These are phyloP conservation scores for Vitis amurensis DNA, from an alignment of 164 flowering plant genomes.

Conservation along the genomic window DNA sequence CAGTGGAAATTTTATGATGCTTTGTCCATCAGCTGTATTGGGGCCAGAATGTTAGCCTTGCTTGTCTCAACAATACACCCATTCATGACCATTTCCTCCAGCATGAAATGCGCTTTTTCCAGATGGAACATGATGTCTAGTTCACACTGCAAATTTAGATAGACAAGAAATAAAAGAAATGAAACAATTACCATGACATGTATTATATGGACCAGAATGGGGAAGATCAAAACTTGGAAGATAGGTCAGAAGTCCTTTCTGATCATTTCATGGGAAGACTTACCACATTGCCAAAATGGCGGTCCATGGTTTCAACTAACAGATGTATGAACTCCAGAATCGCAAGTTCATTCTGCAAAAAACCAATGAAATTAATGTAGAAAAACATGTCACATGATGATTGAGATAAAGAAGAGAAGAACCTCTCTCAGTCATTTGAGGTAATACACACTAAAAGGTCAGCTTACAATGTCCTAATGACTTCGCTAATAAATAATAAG, in stretches of 20 bases:
- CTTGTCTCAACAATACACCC: conserved; percentile 94
- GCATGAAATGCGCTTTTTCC: conserved; percentile 98
- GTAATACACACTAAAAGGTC: too few species aligned
- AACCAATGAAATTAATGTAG: conserved; percentile 2
- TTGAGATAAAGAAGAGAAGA: too few species aligned
- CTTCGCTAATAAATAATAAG: too few species aligned
- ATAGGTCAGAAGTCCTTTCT: not conserved
- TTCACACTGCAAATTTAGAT: conserved; percentile 69
- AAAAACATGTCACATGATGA: too few species aligned
- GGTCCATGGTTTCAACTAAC: conserved; percentile 96
- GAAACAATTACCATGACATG: not conserved
- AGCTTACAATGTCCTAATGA: too few species aligned
- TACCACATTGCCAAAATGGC: conserved; percentile 99
- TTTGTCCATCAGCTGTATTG: conserved; percentile 93
- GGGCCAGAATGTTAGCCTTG: conserved; percentile 78
- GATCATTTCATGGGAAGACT: conserved; percentile 14
- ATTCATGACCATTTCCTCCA: conserved; percentile 99
- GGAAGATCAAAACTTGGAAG: not conserved
- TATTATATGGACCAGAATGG: not conserved
- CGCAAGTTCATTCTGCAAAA: conserved; percentile 89
- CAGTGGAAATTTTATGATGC: conserved; percentile 36
- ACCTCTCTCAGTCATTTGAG: too few species aligned
- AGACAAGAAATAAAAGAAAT: not conserved
- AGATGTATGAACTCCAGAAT: conserved; percentile 92
- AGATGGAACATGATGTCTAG: conserved; percentile 98